Base-by-base conservation (phyloP, 148 eudicot genomes). In the Fallopia convolvulus region DNA sequence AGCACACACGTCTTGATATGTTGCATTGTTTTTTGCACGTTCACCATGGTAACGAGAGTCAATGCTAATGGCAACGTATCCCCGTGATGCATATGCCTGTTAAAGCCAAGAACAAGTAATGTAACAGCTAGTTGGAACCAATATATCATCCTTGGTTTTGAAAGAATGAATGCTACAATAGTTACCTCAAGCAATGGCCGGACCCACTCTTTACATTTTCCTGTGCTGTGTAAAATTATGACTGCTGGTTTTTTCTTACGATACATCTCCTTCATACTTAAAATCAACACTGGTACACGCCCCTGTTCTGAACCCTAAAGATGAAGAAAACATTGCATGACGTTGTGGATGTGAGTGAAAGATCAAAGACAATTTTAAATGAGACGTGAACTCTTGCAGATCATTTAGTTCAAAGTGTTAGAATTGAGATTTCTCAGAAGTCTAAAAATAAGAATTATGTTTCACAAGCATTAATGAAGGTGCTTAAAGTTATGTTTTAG, bases 21-120 rank as follows among this genome's bases (percentile, higher is more conserved):
- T 90, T 48, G 97, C 91, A 68, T 77, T 52, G 85, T 42, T 88
- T 73, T 78, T 84, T 9, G 99, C 99, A 78, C 98, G 98, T 83
- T 93, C 99, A 78, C 99, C 98, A 78, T 96, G 99, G 75, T 93
- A 96, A 73, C 99, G 98, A 72, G 99, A 96, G 87, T 96, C 99
- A 79, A 96, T 89, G 68, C 97, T 97, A 66, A 96, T 84, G 58
- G 94, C 83, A 74, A 96, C 79, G 77, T 96, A 93, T 72, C 92
- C 98, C 50, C 99, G 91, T 76, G 99, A 96, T 83, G 98, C 99
- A 85, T 96, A 96, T 32, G 97, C 98, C 99, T 95, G 88, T 50
- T 85, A 74, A 44, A 68, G 9, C 72, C 72, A 14, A 17, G 72
- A 68, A 8, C 11, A 68, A 23, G 23, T 20, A 23, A 32, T 65